These are phyloP conservation scores for Russula emetica DNA, from an alignment of 768 basidiomycete genomes.

Conservation along the genomic window DNA sequence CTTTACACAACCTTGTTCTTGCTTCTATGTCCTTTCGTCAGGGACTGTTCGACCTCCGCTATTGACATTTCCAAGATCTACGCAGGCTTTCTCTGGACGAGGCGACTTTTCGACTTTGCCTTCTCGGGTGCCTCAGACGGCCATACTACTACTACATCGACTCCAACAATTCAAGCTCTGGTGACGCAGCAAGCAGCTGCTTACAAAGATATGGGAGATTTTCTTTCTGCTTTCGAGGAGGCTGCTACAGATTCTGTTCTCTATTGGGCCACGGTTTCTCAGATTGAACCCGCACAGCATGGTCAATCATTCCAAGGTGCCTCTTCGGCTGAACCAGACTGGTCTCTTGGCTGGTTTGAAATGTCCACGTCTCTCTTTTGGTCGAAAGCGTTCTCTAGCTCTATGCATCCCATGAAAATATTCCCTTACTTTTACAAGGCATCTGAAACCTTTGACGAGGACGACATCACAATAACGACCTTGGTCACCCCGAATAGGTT, in stretches of 20 bases:
- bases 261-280: constrained; percentile 15
- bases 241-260: constrained; percentile 3
- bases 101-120: constrained; percentile 1
- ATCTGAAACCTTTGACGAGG: constrained; percentile 46
- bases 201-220: constrained; percentile 15
- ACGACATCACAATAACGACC: constrained; percentile 83
- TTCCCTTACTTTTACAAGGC: constrained; percentile 81
- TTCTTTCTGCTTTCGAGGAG: constrained; percentile 13
- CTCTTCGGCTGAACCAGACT: constrained; percentile 12
- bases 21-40: constrained; percentile 26
- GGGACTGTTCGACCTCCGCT: constrained; percentile 20
- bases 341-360: constrained; percentile 10
- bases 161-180: constrained; percentile 9
- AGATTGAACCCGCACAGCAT: not conserved
- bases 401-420: constrained; percentile 69
- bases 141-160: not conserved
- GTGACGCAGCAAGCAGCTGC: constrained; percentile 10
- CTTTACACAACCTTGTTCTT: constrained; percentile 27
- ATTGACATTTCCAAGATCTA: constrained; percentile 16
- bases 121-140: not conserved
- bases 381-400: constrained; percentile 64
- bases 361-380: constrained; percentile 39
- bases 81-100: constrained; percentile 11
- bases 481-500: constrained; percentile 78
- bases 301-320: not conserved